phyloP scores from a whole-genome alignment of 1,284 basidiomycete genomes.

The Rhodotorula sp. region DNA sequence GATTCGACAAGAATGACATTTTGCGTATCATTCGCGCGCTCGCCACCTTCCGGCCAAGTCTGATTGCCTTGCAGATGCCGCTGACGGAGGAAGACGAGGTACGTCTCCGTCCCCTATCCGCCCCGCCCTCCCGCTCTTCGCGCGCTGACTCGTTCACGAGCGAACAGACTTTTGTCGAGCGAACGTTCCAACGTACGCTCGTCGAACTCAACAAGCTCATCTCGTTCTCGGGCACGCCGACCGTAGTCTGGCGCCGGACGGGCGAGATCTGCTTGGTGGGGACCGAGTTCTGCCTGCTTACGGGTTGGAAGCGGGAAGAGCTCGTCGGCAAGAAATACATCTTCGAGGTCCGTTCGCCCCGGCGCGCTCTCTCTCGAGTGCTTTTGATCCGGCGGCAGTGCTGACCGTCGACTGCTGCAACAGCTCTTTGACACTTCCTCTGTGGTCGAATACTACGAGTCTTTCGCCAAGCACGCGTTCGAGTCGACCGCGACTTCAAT shows the following conservation, averaged over 20 bases:
- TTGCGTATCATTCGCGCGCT: constrained; percentile 89
- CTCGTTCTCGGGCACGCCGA: constrained; percentile 96
- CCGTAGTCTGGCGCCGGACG: constrained; percentile 96
- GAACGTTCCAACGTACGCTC: constrained; percentile 88
- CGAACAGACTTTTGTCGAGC: constrained; percentile 72
- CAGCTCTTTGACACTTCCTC: constrained; percentile 43
- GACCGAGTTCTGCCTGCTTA: constrained; percentile 92
- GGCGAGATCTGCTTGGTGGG: constrained; percentile 97
- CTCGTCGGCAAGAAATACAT: constrained; percentile 76
- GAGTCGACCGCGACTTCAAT: constrained; percentile 89
- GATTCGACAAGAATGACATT: constrained; percentile 94
- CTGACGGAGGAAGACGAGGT: constrained; percentile 88
- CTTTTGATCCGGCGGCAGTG: background rate
- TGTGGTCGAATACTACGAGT: constrained; percentile 92
- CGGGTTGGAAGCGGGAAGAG: constrained; percentile 82
- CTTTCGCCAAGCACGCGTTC: constrained; percentile 89
- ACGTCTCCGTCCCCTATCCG: no score
- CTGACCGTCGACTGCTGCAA: no score
- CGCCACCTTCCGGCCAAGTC: constrained; percentile 88
- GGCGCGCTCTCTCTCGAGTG: background rate
- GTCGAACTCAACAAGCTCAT: constrained; percentile 96
- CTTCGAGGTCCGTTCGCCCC: constrained; percentile 65
- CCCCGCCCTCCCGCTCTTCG: background rate
- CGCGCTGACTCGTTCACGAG: background rate
- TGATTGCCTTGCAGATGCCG: constrained; percentile 96